phyloP scores from a whole-genome alignment of 140 eudicot genomes.

The Oenanthe javanica region DNA sequence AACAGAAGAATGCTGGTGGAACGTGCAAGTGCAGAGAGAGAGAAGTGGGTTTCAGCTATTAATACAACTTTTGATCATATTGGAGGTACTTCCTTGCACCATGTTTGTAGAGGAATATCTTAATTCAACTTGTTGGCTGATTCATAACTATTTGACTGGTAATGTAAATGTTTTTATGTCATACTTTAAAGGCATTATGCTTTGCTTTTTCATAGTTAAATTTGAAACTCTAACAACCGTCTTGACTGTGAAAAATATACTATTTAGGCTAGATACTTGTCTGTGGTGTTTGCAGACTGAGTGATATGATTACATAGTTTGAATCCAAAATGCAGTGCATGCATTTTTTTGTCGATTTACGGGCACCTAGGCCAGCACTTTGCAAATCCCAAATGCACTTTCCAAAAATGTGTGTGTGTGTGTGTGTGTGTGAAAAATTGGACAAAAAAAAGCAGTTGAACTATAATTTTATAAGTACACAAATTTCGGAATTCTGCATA shows the following conservation, averaged over 20 bases:
- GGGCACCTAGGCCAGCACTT: not conserved
- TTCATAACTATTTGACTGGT: not conserved
- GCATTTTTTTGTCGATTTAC: not conserved
- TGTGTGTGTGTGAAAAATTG: not conserved
- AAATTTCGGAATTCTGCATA: too few species aligned
- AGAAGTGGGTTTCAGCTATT: conserved; percentile 95
- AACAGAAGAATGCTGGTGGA: conserved; percentile 75
- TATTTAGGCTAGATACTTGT: not conserved
- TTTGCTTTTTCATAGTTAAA: not conserved
- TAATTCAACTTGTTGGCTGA: not conserved
- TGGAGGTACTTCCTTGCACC: conserved; percentile 55
- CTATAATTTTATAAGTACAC: not conserved
- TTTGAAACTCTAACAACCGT: not conserved
- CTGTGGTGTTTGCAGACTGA: not conserved
- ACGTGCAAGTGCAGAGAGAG: conserved; percentile 89
- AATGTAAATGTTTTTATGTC: not conserved
- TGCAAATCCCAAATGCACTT: not conserved
- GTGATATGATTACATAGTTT: not conserved
- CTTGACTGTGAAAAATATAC: not conserved
- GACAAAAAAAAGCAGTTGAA: not conserved
- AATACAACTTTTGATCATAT: conserved; percentile 95
- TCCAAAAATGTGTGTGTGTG: too few species aligned
- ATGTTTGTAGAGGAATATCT: not conserved
- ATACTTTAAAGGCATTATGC: not conserved
- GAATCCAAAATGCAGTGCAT: not conserved